Base-by-base conservation (phyloP, 345 rosid species). In the Salix caprea region DNA sequence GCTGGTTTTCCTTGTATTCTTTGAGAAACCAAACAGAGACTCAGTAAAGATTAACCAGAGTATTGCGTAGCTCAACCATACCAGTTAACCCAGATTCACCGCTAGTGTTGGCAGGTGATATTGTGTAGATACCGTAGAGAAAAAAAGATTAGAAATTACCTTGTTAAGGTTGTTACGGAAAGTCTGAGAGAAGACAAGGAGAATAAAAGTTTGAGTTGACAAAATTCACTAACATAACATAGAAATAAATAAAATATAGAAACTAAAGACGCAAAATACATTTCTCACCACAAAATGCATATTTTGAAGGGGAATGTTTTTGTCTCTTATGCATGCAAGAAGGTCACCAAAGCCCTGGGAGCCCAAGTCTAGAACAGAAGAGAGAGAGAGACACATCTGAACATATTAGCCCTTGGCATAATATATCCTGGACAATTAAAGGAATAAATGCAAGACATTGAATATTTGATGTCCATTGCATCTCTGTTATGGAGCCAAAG, bases 251-350 rank as follows among this genome's bases (percentile, higher is more conserved):
- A 13, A 44, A 44, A 44, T 44, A 13, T 66, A 2, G 54, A 69
- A 72, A 79, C 52, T 46, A 48, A 79, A 74, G 67, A 75, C 14
- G 67, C 61, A 76, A 39, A 64, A 78, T 36, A 72, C 28, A 76
- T 36, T 76, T 48, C 87, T 56, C 89, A 96, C 99, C 95, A 96
- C 98, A 85, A 96, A 93, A 88, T 93, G 98, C 88, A 96, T 94
- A 86, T 94, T 96, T 26, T 94, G 91, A 77, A 94, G 89, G 7
- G 92, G 87, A 77, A 93, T 89, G 34, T 84, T 89, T 85, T 91
- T 92, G 85, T 89, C 90, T 81, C 99, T 88, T 72, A 93, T 84
- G 84, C 98, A 88, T 67, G 84, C 90, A 75, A 96, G 96, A 78
- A 93, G 91, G 80, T 91, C 89, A 14, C 98, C 97, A 77, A 92